Evolutionary conservation across 106 monocot genomes (phyloP).

Genomic region (Dendrobium nobile): DNA sequence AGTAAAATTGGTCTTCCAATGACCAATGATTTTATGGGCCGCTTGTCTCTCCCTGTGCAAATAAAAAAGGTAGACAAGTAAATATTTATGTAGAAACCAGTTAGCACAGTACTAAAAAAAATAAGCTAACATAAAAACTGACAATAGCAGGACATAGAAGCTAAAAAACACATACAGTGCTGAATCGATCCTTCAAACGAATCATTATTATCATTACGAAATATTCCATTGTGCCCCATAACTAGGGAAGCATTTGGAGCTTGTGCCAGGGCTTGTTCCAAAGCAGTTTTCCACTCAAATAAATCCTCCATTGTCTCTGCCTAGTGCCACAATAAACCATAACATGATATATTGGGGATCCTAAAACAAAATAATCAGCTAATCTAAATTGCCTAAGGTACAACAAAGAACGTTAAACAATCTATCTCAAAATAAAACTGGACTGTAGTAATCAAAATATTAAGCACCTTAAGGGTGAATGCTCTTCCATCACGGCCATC

Average conservation of each 20-base stretch:
- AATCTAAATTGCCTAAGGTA: not conserved
- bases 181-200: slow-evolving; percentile 79
- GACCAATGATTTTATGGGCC: slow-evolving; percentile 87
- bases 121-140: not conserved
- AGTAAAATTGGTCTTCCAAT: slow-evolving; percentile 96
- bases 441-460: not conserved
- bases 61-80: slow-evolving; percentile 12
- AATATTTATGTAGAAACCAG: not conserved
- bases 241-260: slow-evolving; percentile 99
- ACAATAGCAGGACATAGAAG: not conserved
- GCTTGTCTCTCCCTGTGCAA: slow-evolving; percentile 82
- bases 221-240: slow-evolving; percentile 98
- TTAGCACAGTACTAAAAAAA: not conserved
- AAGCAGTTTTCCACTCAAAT: slow-evolving; percentile 95
- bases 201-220: slow-evolving; percentile 86
- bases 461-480: slow-evolving; percentile 88
- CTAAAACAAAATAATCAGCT: not conserved
- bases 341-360: not conserved
- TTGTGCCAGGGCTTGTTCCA: slow-evolving; percentile 87
- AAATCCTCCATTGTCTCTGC: slow-evolving; percentile 93
- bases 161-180: slow-evolving; percentile 41
- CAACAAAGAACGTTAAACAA: not conserved
- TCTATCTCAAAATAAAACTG: not conserved
- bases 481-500: slow-evolving; percentile 99
- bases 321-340: slow-evolving; percentile 30